Percentiles rank a stretch among this genome's conserved stretches.
Evolutionary conservation across 2,329 filamentous ascomycete genomes (phyloP).

Genomic region (Atkinsonella hypoxylon): DNA sequence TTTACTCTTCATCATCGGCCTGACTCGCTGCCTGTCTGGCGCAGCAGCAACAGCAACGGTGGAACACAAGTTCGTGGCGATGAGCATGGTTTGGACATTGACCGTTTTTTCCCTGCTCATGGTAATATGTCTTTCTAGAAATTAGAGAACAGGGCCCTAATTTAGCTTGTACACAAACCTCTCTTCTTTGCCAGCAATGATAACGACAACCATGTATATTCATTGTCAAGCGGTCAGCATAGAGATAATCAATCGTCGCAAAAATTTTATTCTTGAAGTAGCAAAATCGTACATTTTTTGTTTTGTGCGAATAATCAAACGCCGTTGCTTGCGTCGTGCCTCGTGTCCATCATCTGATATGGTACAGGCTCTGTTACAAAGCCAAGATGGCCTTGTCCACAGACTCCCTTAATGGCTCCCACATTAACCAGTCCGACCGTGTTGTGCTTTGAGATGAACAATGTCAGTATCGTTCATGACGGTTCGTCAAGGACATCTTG

Average conservation of each 20-base stretch:
- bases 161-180: neutral
- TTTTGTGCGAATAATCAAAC: neutral
- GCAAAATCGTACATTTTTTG: neutral
- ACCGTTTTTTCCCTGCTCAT: slow-evolving; percentile 44
- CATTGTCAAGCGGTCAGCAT: neutral
- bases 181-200: neutral
- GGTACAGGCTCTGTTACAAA: neutral
- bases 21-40: slow-evolving; percentile 49
- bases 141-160: neutral
- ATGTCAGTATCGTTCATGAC: neutral
- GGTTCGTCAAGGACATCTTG: too few relatives aligned
- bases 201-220: neutral
- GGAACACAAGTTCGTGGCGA: slow-evolving; percentile 40
- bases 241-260: neutral
- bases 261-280: neutral
- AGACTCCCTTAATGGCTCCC: slow-evolving; percentile 67
- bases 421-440: slow-evolving; percentile 92
- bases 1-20: slow-evolving; percentile 43
- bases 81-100: slow-evolving; percentile 52
- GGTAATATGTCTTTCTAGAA: neutral
- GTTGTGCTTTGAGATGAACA: slow-evolving; percentile 53
- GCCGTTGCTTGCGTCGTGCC: neutral
- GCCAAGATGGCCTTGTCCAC: slow-evolving; percentile 55
- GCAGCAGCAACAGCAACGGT: slow-evolving; percentile 48
- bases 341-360: neutral